Evolutionary conservation across 2,329 filamentous ascomycete genomes (phyloP).

Genomic region (Hymenoscyphus fructigenus): DNA sequence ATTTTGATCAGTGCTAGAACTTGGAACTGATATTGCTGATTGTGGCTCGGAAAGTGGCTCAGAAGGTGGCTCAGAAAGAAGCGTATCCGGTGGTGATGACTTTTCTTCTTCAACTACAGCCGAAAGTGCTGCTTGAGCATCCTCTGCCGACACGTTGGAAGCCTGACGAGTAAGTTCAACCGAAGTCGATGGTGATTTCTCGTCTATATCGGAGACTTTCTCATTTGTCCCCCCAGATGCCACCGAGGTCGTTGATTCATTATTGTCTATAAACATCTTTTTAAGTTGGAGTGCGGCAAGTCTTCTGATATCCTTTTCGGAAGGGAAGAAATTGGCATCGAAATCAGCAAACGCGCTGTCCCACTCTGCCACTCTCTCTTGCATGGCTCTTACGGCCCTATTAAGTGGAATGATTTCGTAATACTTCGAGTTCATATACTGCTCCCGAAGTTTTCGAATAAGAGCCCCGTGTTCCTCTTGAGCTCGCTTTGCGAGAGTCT

Average conservation of each 20-base stretch:
- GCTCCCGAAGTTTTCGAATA: slow-evolving; percentile 76
- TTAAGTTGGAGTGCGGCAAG: slow-evolving; percentile 89
- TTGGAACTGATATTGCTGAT: neutral
- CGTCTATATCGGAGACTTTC: slow-evolving; percentile 47
- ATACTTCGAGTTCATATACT: slow-evolving; percentile 91
- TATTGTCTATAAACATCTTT: slow-evolving; percentile 85
- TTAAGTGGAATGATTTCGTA: slow-evolving; percentile 97
- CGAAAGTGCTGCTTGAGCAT: slow-evolving; percentile 61
- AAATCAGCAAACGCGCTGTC: slow-evolving; percentile 88
- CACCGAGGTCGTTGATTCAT: slow-evolving; percentile 76
- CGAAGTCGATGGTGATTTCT: slow-evolving; percentile 41
- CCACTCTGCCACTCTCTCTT: slow-evolving; percentile 92
- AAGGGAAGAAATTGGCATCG: slow-evolving; percentile 86
- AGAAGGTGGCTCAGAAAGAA: neutral
- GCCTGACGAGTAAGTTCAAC: slow-evolving; percentile 29
- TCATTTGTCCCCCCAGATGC: slow-evolving; percentile 66
- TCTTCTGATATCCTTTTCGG: slow-evolving; percentile 93
- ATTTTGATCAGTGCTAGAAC: slow-evolving; percentile 20
- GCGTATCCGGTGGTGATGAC: slow-evolving; percentile 1
- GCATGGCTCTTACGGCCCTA: slow-evolving; percentile 80
- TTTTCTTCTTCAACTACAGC: slow-evolving; percentile 61
- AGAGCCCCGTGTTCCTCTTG: slow-evolving; percentile 79
- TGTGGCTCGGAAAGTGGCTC: neutral
- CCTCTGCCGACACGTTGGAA: slow-evolving; percentile 54
- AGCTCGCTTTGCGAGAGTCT: slow-evolving; percentile 72